Evolutionary conservation across 495 filamentous ascomycete genomes (phyloP), one percentile per base, ranked within the genome.

Genomic region (Neurospora sp.): DNA sequence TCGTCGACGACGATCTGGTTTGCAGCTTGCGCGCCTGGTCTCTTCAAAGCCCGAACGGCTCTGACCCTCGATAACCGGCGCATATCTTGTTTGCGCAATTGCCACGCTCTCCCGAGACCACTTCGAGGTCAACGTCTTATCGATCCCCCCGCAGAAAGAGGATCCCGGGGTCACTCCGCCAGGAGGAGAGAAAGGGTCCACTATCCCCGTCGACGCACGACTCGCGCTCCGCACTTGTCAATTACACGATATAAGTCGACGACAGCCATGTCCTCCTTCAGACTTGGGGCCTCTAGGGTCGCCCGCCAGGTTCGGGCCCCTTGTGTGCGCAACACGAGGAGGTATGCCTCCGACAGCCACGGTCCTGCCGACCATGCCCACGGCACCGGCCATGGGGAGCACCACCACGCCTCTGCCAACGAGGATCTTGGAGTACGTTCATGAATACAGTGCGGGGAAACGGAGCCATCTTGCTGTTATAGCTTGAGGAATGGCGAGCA

Each of bases 401-500:
- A 81, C 73, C 82, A 84, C 75, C 76, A 80, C 59, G 76, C 77
- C 39, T 79, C 76, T 27, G 85, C 82, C 5, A 76, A 81, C 44
- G 85, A 86, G 74, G 75, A 77, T 73, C 74, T 86, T 72, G 84
- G 84, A 59, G 85, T 86, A 84, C 39, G 85, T 79, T 23, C 38
- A 23, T 31, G 37, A 41, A 59, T 48, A 69, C 54, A 42, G 46
- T 62, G 20, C 18, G 42, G 54, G 20, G 73, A 69, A 42, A 42
- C 69, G 46, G 18, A 38, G 44, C 39, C 62, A 20, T 31, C 71
- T 39, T 39, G 16, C 16, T 14, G 62, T 35, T 27, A 23, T 54
- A 18, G 27, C 37, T 14, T 71, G 31, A 18, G n/a, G 9, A 48
- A 9, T 10, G 44, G 44, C 8, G 44, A 48, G n/a, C 48, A 27